Base-by-base conservation (phyloP, 139 green algal genomes). In the Coccomyxa sp. region DNA sequence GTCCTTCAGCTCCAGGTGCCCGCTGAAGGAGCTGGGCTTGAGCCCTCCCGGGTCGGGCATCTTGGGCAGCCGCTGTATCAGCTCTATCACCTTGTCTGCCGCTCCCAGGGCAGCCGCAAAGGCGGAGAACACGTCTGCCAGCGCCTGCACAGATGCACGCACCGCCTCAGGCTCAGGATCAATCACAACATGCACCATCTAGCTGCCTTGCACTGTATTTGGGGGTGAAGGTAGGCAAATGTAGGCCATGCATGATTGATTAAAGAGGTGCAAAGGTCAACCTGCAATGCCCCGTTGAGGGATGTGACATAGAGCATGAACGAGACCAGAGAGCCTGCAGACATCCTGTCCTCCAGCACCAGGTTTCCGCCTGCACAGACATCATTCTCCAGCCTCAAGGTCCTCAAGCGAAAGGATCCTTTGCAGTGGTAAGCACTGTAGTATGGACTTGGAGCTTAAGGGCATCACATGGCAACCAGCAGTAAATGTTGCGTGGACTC, bases 221-320 rank as follows among this genome's bases (percentile, higher is more conserved):
- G n/a, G n/a, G 22, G 16, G 16, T 68, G 54, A 68, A 16, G 54
- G 54, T 22, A n/a, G 54, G 54, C 54, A 68, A 68, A n/a, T n/a
- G n/a, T n/a, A n/a, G n/a, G n/a, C n/a, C n/a, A n/a, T n/a, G n/a
- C n/a, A n/a, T n/a, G n/a, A n/a, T n/a, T n/a, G 44, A 29, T 16
- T 16, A 58, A 58, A 12, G 44, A 58, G 44, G 12, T 58, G 44
- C 68, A n/a, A 73, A 16, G n/a, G 12, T 73, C 12, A 73, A 86
- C 83, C 84, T 91, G 86, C 76, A 96, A 95, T 27, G 92, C 87
- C 0, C 55, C 74, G 22, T 74, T 83, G 0, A 97, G 88, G 6
- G 78, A 89, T 81, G 93, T 86, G 83, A 95, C 90, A 84, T 94
- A 92, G 36, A 95, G 86, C 89, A 96, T 95, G 86, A 96, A 96